Evolutionary conservation across 495 filamentous ascomycete genomes (phyloP), one percentile per base, ranked within the genome.

Genomic region (Hyaloscypha bicolor): DNA sequence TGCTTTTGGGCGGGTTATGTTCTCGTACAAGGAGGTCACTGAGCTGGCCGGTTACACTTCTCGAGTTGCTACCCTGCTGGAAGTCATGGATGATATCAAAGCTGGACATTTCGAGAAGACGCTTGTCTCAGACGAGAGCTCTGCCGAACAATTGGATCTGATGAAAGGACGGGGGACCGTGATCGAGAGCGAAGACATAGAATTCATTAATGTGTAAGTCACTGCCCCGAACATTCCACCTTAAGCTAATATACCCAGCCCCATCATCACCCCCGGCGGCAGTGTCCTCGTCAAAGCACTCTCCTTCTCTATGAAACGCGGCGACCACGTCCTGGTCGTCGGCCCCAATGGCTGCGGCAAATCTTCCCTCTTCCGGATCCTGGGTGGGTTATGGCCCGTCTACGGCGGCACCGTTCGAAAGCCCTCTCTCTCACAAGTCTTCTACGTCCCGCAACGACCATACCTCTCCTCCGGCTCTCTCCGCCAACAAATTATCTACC

Each of bases 261-360:
- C 95, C n/a, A 97, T 98, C 75, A 93, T 98, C 69, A 96, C 93
- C 3, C 95, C 96, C 5, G 97, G 97, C 79, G 95, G 96, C 51
- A 94, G 97, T 71, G 88, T 98, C 14, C 84, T 99, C 0, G 90
- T 99, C 55, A 86, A 82, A 53, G 86, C 88, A 52, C 85, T 98
- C 19, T 93, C 91, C 45, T 98, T 99, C 83, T 87, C 86, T 42
- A 91, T 99, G 73, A 84, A 87, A 57, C 89, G 88, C 1, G 91
- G 93, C 62, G 91, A 96, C 60, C 96, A 99, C 72, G 87, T 99
- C 11, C 85, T 99, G 42, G 96, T 99, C 56, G 91, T 97, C 31
- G 95, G 95, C 3, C 95, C 95, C 21, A 99, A 99, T 75, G 95
- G 95, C 29, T 99, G 95, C 77, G 95, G 95, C 51, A 99, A 99